Conservation (phyloP, 2,329 filamentous ascomycete genomes). For the Claviceps monticola region DNA sequence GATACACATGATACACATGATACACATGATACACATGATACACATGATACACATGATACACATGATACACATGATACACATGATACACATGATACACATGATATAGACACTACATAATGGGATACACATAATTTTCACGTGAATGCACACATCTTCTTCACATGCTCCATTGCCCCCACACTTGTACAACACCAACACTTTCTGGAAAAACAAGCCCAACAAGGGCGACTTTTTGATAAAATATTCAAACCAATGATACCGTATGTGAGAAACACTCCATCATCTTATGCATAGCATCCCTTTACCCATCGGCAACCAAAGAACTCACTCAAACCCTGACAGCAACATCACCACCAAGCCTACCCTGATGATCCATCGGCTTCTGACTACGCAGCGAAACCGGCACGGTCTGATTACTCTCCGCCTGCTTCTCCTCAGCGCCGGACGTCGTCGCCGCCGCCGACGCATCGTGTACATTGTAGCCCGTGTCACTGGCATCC, state of each 20-base stretch:
- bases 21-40: no score
- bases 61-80: neutral
- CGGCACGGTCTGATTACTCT: neutral
- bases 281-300: neutral
- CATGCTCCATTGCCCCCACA: no score
- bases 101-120: no score
- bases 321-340: neutral
- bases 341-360: neutral
- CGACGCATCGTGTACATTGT: conserved; percentile 21
- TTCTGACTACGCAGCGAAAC: neutral
- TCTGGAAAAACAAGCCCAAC: no score
- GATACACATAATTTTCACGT: no score
- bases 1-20: no score
- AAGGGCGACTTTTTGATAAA: no score
- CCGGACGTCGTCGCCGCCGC: no score
- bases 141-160: no score
- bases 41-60: neutral
- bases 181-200: no score
- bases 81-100: neutral
- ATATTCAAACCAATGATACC: no score
- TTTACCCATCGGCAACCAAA: neutral
- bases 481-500: conserved; percentile 54
- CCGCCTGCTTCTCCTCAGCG: neutral
- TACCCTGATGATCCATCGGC: neutral
- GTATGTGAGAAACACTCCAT: neutral